Percentiles rank a stretch among this genome's conserved stretches.
phyloP scores from a whole-genome alignment of 495 filamentous ascomycete genomes.

The Rostrohypoxylon terebratum region DNA sequence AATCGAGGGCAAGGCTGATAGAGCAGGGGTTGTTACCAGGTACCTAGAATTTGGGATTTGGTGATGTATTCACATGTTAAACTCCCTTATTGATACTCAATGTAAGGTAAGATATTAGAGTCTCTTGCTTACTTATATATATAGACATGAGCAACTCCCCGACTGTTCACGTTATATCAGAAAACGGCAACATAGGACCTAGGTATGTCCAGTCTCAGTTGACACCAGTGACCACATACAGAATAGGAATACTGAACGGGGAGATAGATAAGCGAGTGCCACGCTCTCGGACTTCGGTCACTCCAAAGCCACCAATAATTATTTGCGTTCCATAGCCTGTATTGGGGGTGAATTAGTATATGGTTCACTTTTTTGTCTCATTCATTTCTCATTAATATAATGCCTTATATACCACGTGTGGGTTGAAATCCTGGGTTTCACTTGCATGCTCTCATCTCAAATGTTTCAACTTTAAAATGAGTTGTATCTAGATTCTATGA shows the following conservation, averaged over 20 bases:
- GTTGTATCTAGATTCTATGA: no score
- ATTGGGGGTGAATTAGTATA: constrained; percentile 11
- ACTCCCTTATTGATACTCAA: background rate
- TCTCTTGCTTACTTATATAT: background rate
- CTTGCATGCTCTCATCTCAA: background rate
- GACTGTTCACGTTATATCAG: background rate
- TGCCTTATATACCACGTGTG: constrained; percentile 26
- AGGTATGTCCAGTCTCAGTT: constrained; percentile 5
- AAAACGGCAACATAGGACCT: background rate
- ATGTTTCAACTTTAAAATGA: constrained; percentile 8
- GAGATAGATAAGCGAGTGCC: constrained; percentile 30
- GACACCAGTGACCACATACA: no score
- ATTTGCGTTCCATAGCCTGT: constrained; percentile 21
- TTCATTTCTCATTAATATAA: constrained; percentile 12
- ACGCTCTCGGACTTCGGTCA: constrained; percentile 14
- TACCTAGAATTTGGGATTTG: background rate
- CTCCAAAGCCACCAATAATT: constrained; percentile 8
- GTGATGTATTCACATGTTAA: constrained; percentile 2
- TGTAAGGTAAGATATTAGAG: background rate
- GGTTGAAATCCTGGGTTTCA: background rate
- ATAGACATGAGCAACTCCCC: background rate
- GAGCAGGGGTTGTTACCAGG: constrained; percentile 19
- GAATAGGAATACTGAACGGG: background rate
- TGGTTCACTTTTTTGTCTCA: constrained; percentile 2
- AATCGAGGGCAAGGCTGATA: constrained; percentile 28